Base-by-base conservation (phyloP, 768 basidiomycete species). In the Zangia roseola region DNA sequence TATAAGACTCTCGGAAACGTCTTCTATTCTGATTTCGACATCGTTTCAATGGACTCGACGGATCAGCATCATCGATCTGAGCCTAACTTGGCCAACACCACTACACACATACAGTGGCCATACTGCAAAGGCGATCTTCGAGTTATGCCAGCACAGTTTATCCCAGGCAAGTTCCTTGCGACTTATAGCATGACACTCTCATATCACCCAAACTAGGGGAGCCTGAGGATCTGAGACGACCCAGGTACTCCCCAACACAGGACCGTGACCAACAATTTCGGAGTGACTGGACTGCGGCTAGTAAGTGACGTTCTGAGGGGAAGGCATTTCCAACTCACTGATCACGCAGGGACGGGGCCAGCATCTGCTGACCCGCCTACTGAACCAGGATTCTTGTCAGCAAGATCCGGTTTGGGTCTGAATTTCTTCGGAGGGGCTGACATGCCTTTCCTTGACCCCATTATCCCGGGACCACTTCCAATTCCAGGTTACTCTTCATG, bases 231-330 rank as follows among this genome's bases (percentile, higher is more conserved):
- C 38, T 55, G 31, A 42, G n/a, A 2, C 5, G 2, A 12, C 13
- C 17, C 25, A 58, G 59, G 3, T 38, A n/a, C n/a, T n/a, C n/a
- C n/a, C n/a, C n/a, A n/a, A n/a, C n/a, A n/a, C n/a, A n/a, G n/a
- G n/a, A n/a, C n/a, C n/a, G n/a, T n/a, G n/a, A n/a, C n/a, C 26
- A 28, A 28, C 26, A 10, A 10, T 28, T 28, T 5, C 16, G 20
- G 23, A 7, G 12, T 19, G 35, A 34, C 24, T 20, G 14, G 19
- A 12, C 17, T 4, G 6, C 10, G 21, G 13, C 44, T 1, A 10
- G 59, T 62, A n/a, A 54, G 56, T 5, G 20, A 16, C 6, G 4
- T 13, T 33, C 31, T n/a, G 6, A 12, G 10, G 10, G 9, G 45
- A n/a, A 10, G 0, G 8, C 1, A 16, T 12, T 25, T 25, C 3